Base-by-base conservation (phyloP, 2,329 filamentous ascomycete species). In the Fusarium brevicatenulatum region DNA sequence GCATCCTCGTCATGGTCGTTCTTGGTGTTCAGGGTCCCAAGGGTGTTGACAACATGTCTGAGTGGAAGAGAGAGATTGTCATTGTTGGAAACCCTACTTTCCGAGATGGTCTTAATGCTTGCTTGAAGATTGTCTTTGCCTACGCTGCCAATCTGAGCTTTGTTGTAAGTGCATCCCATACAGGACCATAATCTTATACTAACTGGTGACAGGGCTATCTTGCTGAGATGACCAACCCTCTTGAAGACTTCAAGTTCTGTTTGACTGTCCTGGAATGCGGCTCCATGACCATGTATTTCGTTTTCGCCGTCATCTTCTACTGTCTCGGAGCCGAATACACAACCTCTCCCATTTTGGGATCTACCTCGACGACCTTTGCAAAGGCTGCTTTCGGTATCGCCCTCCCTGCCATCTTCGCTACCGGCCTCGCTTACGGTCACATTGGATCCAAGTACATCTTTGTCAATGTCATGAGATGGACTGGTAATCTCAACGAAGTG, bases 391-490 rank as follows among this genome's bases (percentile, higher is more conserved):
- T 77, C 9, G 77, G 77, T 5, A 47, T 77, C 3, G 68, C 71
- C 2, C 66, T 78, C 0, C 74, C 74, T 28, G 71, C 77, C 10
- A 66, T 78, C 15, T 70, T 78, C 5, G 63, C 74, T 10, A 76
- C 73, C 5, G 76, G 74, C 2, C 63, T 78, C 18, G 71, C 73
- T 16, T 74, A 76, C 5, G 78, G 74, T 1, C 78, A 79, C 44
- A 77, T 73, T 0, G 77, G 77, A 1, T 68, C 72, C 55, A 79
- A 79, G 63, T 79, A 78, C 59, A 56, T 75, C 12, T 76, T 70
- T n/a, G 72, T 77, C 0, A 61, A 72, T 5, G 57, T 67, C 3
- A 76, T 77, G 71, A 52, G 66, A 18, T 63, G 68, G 64, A 74
- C 73, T 9, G 68, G 67, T 1, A 68, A 68, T 1, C 43, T 76